A percentile compares a stretch with the other conserved stretches of the same genome.
These are phyloP conservation scores for Pseudocercospora fijiensis DNA, from an alignment of 2,329 filamentous ascomycete species.

Conservation along the genomic window DNA sequence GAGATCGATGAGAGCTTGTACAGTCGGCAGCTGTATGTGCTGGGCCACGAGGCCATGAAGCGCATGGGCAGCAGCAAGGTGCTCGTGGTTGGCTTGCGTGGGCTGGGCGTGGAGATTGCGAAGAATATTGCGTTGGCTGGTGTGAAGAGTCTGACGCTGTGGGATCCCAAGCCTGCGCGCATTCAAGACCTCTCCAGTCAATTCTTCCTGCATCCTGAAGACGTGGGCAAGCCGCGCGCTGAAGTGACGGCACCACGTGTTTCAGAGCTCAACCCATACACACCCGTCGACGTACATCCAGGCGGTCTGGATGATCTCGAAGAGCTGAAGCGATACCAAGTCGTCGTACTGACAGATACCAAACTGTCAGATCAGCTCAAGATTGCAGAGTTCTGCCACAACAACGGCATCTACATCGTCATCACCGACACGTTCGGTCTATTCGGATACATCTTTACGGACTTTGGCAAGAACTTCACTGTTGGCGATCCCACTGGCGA, in stretches of 20 bases:
- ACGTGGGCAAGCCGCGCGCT: constrained; percentile 90
- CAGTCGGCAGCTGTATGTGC: constrained; percentile 67
- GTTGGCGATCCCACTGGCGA: constrained; percentile 89
- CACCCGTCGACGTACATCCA: constrained; percentile 75
- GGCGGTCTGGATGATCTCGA: constrained; percentile 66
- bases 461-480: constrained; percentile 93
- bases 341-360: constrained; percentile 85
- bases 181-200: constrained; percentile 92
- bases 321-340: constrained; percentile 86
- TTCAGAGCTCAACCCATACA: constrained; percentile 94
- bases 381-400: constrained; percentile 90
- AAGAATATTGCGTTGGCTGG: constrained; percentile 98
- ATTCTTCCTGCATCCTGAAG: constrained; percentile 86
- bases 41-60: constrained; percentile 88
- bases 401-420: constrained; percentile 88
- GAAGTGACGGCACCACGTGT: constrained; percentile 83
- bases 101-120: constrained; percentile 94
- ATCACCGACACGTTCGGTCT: constrained; percentile 87
- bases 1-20: constrained; percentile 69
- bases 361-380: constrained; percentile 75
- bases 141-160: constrained; percentile 93
- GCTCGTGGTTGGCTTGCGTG: constrained; percentile 86
- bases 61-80: constrained; percentile 97
- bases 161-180: constrained; percentile 80
- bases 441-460: constrained; percentile 94